Base-by-base conservation (phyloP, 1,284 basidiomycete genomes). In the Pyrrhoderma lamaoense region DNA sequence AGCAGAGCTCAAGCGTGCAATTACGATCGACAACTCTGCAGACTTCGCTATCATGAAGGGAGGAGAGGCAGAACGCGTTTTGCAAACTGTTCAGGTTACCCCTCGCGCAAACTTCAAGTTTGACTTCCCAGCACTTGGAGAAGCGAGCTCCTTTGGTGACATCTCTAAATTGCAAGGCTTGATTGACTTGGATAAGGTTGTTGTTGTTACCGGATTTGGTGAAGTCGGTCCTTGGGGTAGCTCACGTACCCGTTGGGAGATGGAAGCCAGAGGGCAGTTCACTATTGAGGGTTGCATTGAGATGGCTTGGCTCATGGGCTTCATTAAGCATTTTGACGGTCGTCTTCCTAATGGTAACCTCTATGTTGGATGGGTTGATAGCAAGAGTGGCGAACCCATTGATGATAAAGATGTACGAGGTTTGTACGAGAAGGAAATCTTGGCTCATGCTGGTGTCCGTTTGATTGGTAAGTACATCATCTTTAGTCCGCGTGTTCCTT, bases 211-310 rank as follows among this genome's bases (percentile, higher is more conserved):
- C 51, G 96, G 96, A 59, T 98, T 93, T 67, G 95, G 88, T 42
- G 96, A 99, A 69, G 90, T 99, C 53, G 89, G 95, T n/a, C 96
- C 95, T 4, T 99, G 93, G 92, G 96, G 96, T 62, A 94, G 91
- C 63, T 87, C 94, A 19, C 85, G 96, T 59, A 99, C 95, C n/a
- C 84, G 95, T 59, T 99, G 95, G 95, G 94, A 99, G 74, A 96
- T 97, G 92, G 94, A 97, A 67, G 93, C 91, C 44, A 77, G 82
- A 45, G 93, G 93, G 34, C 83, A 93, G 64, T 88, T 96, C 69
- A 93, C 93, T 5, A 95, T 98, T 62, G 89, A 97, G 68, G 95
- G 94, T 42, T 91, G 90, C 64, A 96, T 99, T 62, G 95, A 99
- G 74, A 94, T 99, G 87, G 94, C 95, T 13, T 99, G 95, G 93